Conservation (phyloP, 306 rosid genomes). For the Cicer bijugum region DNA sequence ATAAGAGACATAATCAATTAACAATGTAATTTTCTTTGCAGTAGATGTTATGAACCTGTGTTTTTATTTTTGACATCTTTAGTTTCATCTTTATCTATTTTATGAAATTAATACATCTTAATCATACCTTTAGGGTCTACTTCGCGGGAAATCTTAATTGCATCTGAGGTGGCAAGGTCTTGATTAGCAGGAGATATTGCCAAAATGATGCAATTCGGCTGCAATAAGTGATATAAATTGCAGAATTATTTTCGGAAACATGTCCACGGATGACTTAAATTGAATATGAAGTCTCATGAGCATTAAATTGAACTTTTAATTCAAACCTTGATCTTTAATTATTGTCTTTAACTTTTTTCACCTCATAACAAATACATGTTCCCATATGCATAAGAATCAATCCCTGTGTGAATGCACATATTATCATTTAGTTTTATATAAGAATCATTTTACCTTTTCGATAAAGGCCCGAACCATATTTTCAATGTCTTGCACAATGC, state of each 20-base stretch:
- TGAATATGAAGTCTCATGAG: slow-evolving; percentile 29
- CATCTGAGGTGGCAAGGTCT: slow-evolving; percentile 99
- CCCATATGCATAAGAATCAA: neutral
- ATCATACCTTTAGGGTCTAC: slow-evolving; percentile 84
- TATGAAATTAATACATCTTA: slow-evolving; percentile 37
- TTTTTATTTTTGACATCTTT: slow-evolving; percentile 14
- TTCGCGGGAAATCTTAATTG: slow-evolving; percentile 96
- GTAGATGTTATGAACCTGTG: slow-evolving; percentile 10
- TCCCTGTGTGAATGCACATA: neutral
- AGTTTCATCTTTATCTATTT: slow-evolving; percentile 25
- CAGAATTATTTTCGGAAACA: slow-evolving; percentile 26
- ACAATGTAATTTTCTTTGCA: neutral
- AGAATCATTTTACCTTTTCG: slow-evolving; percentile 70
- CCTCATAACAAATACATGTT: slow-evolving; percentile 19
- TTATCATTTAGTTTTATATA: slow-evolving; percentile 21
- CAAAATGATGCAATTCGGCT: slow-evolving; percentile 96
- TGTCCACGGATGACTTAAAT: slow-evolving; percentile 32
- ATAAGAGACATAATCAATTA: slow-evolving; percentile 6
- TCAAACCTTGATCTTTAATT: slow-evolving; percentile 25
- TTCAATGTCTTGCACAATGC: slow-evolving; percentile 91
- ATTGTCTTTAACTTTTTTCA: slow-evolving; percentile 10
- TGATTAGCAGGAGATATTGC: slow-evolving; percentile 99
- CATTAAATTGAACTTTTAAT: slow-evolving; percentile 26
- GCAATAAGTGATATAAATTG: slow-evolving; percentile 37
- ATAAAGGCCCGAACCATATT: slow-evolving; percentile 89